phyloP scores from a whole-genome alignment of 495 filamentous ascomycete species.

The Neurospora discreta region DNA sequence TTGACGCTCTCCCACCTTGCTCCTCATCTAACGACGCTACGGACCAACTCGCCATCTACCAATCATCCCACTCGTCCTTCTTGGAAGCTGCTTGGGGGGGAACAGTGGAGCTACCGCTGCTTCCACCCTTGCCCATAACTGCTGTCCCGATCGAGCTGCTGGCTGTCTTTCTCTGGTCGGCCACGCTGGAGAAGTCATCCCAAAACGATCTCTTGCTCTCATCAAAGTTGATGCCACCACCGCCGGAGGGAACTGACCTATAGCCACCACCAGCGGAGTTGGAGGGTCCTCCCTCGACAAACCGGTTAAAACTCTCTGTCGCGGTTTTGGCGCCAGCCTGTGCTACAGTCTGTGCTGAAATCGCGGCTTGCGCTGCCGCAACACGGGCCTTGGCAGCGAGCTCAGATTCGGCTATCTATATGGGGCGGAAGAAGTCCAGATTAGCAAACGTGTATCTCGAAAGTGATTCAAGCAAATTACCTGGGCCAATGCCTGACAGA shows the following conservation, averaged over 20 bases:
- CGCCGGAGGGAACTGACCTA: conserved; percentile 15
- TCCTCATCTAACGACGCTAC: not conserved
- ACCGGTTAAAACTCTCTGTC: conserved; percentile 64
- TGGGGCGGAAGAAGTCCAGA: not conserved
- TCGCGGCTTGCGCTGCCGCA: conserved; percentile 56
- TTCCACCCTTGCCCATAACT: conserved; percentile 52
- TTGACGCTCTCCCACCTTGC: not conserved
- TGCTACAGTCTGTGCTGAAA: conserved; percentile 31
- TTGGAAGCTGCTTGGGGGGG: conserved; percentile 18
- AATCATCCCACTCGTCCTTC: conserved; percentile 57
- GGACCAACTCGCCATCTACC: conserved; percentile 32
- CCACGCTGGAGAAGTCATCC: conserved; percentile 59
- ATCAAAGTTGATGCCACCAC: conserved; percentile 21
- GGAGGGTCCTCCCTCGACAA: conserved; percentile 51
- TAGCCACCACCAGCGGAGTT: conserved; percentile 19
- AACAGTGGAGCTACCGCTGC: conserved; percentile 15
- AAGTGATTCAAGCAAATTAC: not conserved
- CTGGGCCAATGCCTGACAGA: not conserved
- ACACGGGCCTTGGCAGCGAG: conserved; percentile 69
- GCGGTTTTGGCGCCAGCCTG: conserved; percentile 56
- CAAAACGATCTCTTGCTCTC: conserved; percentile 78
- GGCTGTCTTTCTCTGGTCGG: conserved; percentile 28
- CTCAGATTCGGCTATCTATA: conserved; percentile 74
- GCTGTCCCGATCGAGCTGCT: conserved; percentile 55
- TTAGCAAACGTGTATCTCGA: not conserved